Percentiles rank a stretch among this genome's conserved stretches.
phyloP scores from a whole-genome alignment of 306 rosid species.

The Glycyrrhiza uralensis region DNA sequence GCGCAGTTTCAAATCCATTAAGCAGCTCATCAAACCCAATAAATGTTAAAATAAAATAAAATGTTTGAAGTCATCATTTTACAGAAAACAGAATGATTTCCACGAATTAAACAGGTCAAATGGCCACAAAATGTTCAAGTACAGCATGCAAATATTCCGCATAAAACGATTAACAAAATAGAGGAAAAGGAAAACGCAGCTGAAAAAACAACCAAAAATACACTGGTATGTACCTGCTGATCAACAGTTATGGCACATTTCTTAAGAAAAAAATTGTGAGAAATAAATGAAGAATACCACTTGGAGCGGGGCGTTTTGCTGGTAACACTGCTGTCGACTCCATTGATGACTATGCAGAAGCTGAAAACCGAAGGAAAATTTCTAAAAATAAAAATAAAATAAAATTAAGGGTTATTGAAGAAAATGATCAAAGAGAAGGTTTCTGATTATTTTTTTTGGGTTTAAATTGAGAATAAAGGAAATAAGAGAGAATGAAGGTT shows the following conservation, averaged over 20 bases:
- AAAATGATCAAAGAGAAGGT: background rate
- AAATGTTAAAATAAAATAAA: background rate
- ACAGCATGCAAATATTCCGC: background rate
- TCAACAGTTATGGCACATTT: background rate
- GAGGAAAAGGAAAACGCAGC: background rate
- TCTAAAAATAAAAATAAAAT: background rate
- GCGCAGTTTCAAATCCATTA: slow-evolving; percentile 7
- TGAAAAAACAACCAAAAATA: slow-evolving; percentile 1
- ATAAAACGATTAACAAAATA: background rate
- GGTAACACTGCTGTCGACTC: slow-evolving; percentile 28
- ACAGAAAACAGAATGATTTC: background rate
- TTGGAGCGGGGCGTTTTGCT: slow-evolving; percentile 23
- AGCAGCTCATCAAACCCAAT: background rate
- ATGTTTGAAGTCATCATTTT: background rate
- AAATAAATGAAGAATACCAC: slow-evolving; percentile 11
- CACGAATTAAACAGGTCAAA: slow-evolving; percentile 11
- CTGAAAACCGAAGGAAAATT: slow-evolving; percentile 12
- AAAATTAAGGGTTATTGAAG: background rate
- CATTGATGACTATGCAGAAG: slow-evolving; percentile 31
- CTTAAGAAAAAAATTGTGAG: background rate
- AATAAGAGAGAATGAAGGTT: background rate
- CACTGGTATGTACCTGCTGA: background rate
- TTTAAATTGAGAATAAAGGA: background rate
- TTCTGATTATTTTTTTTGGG: background rate
- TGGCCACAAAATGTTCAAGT: background rate